Conservation (phyloP, 306 rosid genomes). For the Trichosanthes truncata region DNA sequence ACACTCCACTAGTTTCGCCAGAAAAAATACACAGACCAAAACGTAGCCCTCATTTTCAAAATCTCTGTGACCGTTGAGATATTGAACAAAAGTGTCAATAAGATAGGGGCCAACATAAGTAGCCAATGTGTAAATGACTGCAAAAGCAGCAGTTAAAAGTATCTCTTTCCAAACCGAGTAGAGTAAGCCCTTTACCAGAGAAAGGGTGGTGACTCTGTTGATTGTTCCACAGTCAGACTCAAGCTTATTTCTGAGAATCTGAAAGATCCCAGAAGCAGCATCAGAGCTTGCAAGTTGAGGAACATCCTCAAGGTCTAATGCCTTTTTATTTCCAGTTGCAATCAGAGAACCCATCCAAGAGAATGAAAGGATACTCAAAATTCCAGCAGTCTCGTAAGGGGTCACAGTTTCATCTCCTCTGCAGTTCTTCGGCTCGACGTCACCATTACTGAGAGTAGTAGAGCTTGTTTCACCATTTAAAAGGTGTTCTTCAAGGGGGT, state of each 20-base stretch:
- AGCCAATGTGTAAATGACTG: constrained; percentile 28
- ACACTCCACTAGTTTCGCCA: constrained; percentile 65
- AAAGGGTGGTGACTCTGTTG: constrained; percentile 34
- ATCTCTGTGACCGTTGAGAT: constrained; percentile 42
- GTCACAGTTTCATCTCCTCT: constrained; percentile 28
- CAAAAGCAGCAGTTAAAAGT: constrained; percentile 32
- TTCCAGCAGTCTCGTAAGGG: constrained; percentile 51
- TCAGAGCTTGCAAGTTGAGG: constrained; percentile 49
- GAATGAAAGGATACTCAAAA: constrained; percentile 57
- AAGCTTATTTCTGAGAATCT: constrained; percentile 33
- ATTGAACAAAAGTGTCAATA: constrained; percentile 60
- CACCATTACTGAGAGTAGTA: neutral
- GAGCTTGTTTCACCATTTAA: constrained; percentile 32
- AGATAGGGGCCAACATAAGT: constrained; percentile 81
- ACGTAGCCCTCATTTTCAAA: constrained; percentile 48
- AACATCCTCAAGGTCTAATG: constrained; percentile 64
- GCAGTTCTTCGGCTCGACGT: constrained; percentile 19
- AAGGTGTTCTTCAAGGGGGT: constrained; percentile 53
- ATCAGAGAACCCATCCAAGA: constrained; percentile 69
- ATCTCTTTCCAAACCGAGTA: constrained; percentile 48
- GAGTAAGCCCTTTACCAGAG: constrained; percentile 41
- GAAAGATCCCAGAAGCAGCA: constrained; percentile 37
- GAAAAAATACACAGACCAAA: constrained; percentile 43
- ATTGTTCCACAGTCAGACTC: constrained; percentile 32
- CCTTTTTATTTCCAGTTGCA: constrained; percentile 46